A percentile compares a stretch with the other conserved stretches of the same genome.
Conservation (phyloP, 2,329 filamentous ascomycete species). For the Moelleriella libera region DNA sequence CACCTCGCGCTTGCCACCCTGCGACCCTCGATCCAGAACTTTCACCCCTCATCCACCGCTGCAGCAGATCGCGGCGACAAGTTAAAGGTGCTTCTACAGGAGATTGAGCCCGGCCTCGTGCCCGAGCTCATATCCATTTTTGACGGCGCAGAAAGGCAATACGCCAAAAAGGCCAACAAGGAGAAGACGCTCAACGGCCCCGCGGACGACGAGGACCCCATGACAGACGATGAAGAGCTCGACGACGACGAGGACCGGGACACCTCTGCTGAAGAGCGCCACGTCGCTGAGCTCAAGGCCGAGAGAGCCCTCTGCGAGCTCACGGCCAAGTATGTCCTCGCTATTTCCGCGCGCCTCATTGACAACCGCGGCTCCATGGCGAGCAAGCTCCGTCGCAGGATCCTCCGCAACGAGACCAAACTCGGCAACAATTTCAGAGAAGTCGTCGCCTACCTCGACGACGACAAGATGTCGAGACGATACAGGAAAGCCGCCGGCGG, state of each 20-base stretch:
- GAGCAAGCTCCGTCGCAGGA: slow-evolving; percentile 52
- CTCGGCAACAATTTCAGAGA: slow-evolving; percentile 80
- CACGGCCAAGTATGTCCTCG: slow-evolving; percentile 71
- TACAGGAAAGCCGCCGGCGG: slow-evolving; percentile 21
- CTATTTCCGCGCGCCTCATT: slow-evolving; percentile 60
- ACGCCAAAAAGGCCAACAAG: slow-evolving; percentile 54
- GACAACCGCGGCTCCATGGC: slow-evolving; percentile 47
- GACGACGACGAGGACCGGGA: slow-evolving; percentile 39
- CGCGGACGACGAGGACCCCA: slow-evolving; percentile 59
- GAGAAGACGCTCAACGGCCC: slow-evolving; percentile 43
- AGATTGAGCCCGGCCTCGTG: slow-evolving; percentile 48
- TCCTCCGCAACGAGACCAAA: slow-evolving; percentile 66
- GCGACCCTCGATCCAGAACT: slow-evolving; percentile 35
- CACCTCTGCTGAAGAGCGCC: slow-evolving; percentile 41
- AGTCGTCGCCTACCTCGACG: slow-evolving; percentile 67
- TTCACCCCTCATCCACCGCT: slow-evolving; percentile 12
- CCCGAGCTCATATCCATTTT: slow-evolving; percentile 66
- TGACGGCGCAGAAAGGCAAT: slow-evolving; percentile 59
- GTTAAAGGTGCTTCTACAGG: slow-evolving; percentile 41
- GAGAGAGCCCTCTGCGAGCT: slow-evolving; percentile 81
- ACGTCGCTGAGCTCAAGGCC: slow-evolving; percentile 55
- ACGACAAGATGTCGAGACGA: slow-evolving; percentile 37
- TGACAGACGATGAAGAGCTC: slow-evolving; percentile 44
- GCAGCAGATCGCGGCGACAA: slow-evolving; percentile 13
- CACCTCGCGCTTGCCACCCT: slow-evolving; percentile 68